phyloP scores from a whole-genome alignment of 345 rosid genomes.

The Acer yangbiense region DNA sequence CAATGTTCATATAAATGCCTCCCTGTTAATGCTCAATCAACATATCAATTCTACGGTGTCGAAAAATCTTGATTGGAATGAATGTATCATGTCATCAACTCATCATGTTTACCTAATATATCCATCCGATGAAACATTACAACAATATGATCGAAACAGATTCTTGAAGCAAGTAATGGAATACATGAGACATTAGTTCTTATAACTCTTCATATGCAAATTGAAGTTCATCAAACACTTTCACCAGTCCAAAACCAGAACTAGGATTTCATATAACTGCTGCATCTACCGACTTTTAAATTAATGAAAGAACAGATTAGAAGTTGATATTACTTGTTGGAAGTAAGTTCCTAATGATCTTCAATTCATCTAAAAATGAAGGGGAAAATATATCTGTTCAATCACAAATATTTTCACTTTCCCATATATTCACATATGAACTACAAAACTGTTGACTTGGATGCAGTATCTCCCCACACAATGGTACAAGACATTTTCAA shows the following conservation, averaged over 20 bases:
- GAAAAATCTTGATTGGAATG: too few relatives aligned
- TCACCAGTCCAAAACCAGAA: background rate
- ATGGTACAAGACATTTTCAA: background rate
- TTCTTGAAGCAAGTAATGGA: too few relatives aligned
- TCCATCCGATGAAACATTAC: too few relatives aligned
- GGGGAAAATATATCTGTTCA: background rate
- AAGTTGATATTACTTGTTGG: background rate
- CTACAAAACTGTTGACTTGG: background rate
- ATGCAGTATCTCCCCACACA: background rate
- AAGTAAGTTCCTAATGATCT: background rate
- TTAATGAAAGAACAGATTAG: background rate
- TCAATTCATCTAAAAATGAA: background rate
- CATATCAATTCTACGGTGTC: too few relatives aligned
- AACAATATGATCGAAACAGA: too few relatives aligned
- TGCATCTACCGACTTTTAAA: background rate
- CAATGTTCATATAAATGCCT: too few relatives aligned
- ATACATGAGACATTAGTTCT: too few relatives aligned
- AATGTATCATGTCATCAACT: too few relatives aligned
- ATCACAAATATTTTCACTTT: background rate
- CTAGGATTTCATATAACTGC: background rate
- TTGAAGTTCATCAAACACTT: too few relatives aligned
- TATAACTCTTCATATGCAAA: too few relatives aligned
- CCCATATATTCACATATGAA: background rate
- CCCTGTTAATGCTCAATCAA: too few relatives aligned
- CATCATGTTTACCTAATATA: too few relatives aligned